These are phyloP conservation scores for Backusella tuberculispora DNA, from an alignment of 192 early-diverging fungal species.

Conservation along the genomic window DNA sequence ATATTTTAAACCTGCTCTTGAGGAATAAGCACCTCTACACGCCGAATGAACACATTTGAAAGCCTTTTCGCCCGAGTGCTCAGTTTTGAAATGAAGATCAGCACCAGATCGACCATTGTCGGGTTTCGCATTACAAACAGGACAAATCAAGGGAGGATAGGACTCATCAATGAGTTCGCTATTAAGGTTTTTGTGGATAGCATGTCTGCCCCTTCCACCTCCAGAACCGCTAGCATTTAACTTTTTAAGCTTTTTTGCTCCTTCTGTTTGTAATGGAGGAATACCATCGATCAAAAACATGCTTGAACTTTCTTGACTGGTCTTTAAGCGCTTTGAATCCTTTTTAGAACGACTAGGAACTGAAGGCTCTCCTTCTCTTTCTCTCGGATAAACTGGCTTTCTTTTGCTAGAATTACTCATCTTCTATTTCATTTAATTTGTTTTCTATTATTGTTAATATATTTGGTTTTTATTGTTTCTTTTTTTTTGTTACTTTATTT, in stretches of 20 bases:
- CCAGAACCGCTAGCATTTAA: background rate
- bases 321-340: background rate
- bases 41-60: conserved; percentile 20
- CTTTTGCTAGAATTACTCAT: background rate
- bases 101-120: conserved; percentile 12
- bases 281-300: conserved; percentile 16
- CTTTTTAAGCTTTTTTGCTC: background rate
- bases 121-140: conserved; percentile 1
- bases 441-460: conserved; percentile 9
- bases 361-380: background rate
- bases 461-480: background rate
- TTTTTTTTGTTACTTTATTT: background rate
- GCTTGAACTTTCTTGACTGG: background rate
- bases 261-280: conserved; percentile 6
- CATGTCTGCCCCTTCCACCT: background rate
- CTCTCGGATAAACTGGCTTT: background rate
- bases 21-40: conserved; percentile 17
- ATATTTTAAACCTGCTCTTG: conserved; percentile 23
- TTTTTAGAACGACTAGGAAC: background rate
- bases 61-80: conserved; percentile 22
- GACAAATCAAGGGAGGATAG: conserved; percentile 29
- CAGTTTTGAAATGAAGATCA: conserved; percentile 17
- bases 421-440: background rate
- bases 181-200: background rate
- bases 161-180: conserved; percentile 25